A percentile compares a stretch with the other conserved stretches of the same genome.
Evolutionary conservation across 352 stramenopile genomes (phyloP).

Genomic region (Stramenopiles sp.): DNA sequence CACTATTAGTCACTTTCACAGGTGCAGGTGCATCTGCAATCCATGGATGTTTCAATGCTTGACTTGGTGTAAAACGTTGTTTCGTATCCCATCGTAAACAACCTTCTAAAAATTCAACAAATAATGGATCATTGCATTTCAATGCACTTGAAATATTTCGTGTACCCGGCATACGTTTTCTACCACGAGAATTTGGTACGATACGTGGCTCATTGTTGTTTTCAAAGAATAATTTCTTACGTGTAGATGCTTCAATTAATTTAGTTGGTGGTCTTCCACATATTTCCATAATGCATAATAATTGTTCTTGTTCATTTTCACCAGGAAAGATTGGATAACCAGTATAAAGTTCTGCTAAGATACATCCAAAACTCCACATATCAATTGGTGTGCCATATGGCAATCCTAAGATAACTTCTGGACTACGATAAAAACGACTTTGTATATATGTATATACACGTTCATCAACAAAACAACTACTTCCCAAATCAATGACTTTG

Average conservation of each 20-base stretch:
- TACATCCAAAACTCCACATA: slow-evolving; percentile 67
- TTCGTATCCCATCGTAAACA: slow-evolving; percentile 42
- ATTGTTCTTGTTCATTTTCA: slow-evolving; percentile 82
- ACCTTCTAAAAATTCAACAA: slow-evolving; percentile 35
- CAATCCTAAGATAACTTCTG: slow-evolving; percentile 84
- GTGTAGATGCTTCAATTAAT: slow-evolving; percentile 58
- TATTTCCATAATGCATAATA: slow-evolving; percentile 75
- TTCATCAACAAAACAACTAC: slow-evolving; percentile 68
- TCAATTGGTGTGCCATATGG: slow-evolving; percentile 46
- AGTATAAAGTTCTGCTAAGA: slow-evolving; percentile 85
- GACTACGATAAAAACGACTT: slow-evolving; percentile 87
- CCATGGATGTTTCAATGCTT: slow-evolving; percentile 39
- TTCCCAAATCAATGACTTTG: slow-evolving; percentile 98
- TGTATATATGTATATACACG: slow-evolving; percentile 91
- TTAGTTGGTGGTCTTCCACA: slow-evolving; percentile 72
- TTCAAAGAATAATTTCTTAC: no score
- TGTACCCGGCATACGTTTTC: slow-evolving; percentile 26
- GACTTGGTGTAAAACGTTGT: slow-evolving; percentile 32
- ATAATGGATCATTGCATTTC: slow-evolving; percentile 30
- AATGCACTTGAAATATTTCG: slow-evolving; percentile 22
- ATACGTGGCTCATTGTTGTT: slow-evolving; percentile 25
- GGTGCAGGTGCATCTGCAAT: slow-evolving; percentile 20
- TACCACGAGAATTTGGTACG: slow-evolving; percentile 38
- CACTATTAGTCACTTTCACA: no score
- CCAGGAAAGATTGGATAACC: slow-evolving; percentile 90